A percentile compares a stretch with the other conserved stretches of the same genome.
Conservation (phyloP, 768 basidiomycete species). For the Omphalotus guepiniiformis region DNA sequence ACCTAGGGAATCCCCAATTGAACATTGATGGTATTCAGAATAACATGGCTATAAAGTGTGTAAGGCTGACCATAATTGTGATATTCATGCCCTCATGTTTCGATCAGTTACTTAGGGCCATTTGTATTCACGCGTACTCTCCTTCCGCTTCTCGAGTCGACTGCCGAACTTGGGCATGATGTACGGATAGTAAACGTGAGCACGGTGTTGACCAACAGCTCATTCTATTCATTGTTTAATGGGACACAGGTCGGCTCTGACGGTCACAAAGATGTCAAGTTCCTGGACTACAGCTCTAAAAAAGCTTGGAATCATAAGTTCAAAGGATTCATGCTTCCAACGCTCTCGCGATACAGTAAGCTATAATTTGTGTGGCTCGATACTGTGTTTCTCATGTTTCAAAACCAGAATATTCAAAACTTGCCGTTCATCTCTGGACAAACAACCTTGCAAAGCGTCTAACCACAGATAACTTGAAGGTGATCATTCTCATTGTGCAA, state of each 20-base stretch:
- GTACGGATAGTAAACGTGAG: constrained; percentile 59
- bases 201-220: no score
- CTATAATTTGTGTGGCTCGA: no score
- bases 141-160: constrained; percentile 47
- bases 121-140: constrained; percentile 53
- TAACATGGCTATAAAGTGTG: constrained; percentile 36
- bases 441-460: constrained; percentile 20
- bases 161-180: constrained; percentile 44
- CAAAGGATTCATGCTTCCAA: neutral
- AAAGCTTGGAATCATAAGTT: constrained; percentile 16
- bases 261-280: neutral
- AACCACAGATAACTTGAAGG: constrained; percentile 7
- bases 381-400: no score
- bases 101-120: constrained; percentile 44
- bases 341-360: neutral
- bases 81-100: neutral
- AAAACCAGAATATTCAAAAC: constrained; percentile 10
- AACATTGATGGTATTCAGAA: constrained; percentile 18
- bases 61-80: constrained; percentile 10
- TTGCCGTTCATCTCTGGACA: constrained; percentile 19
- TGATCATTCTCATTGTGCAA: neutral
- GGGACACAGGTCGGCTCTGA: neutral
- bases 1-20: constrained; percentile 12
- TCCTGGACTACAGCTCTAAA: constrained; percentile 15
- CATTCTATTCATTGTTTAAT: no score